phyloP scores from a whole-genome alignment of 2,329 filamentous ascomycete species.

The Fusarium incarnatum region DNA sequence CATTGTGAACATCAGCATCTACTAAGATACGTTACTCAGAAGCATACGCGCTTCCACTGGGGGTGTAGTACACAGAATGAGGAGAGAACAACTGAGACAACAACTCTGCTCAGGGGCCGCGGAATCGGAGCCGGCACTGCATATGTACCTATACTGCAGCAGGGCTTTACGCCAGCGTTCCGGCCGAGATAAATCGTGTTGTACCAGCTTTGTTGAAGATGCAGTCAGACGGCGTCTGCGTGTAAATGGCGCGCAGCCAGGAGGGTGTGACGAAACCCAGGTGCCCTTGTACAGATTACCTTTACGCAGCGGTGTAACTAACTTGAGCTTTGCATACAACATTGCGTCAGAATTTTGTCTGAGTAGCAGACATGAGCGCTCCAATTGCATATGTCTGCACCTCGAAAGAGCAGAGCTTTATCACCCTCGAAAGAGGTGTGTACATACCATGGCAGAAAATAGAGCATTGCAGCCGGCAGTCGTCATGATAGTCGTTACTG shows the following conservation, averaged over 20 bases:
- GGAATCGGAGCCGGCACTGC: constrained; percentile 31
- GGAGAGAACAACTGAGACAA: constrained; percentile 37
- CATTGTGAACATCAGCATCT: not conserved
- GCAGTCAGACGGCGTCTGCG: constrained; percentile 27
- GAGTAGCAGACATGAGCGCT: constrained; percentile 1
- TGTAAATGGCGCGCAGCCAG: constrained; percentile 17
- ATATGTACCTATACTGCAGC: constrained; percentile 9
- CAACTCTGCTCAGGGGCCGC: constrained; percentile 18
- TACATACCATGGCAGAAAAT: not conserved
- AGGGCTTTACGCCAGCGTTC: constrained; percentile 18
- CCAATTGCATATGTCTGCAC: not conserved
- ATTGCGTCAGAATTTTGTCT: not conserved
- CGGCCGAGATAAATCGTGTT: constrained; percentile 35
- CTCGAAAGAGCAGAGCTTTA: not conserved
- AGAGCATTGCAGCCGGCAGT: constrained; percentile 13
- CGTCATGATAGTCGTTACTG: constrained; percentile 18
- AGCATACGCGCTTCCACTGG: not conserved
- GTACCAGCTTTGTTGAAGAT: constrained; percentile 28
- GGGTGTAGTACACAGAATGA: not conserved
- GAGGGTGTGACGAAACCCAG: constrained; percentile 22
- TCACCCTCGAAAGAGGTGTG: not conserved
- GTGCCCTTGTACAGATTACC: not conserved
- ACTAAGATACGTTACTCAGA: not conserved
- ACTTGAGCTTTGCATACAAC: not conserved
- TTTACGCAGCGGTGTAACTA: constrained; percentile 3